Percentiles rank a stretch among this genome's conserved stretches.
These are phyloP conservation scores for Alternaria incomplexa DNA, from an alignment of 2,329 filamentous ascomycete species.

Conservation along the genomic window DNA sequence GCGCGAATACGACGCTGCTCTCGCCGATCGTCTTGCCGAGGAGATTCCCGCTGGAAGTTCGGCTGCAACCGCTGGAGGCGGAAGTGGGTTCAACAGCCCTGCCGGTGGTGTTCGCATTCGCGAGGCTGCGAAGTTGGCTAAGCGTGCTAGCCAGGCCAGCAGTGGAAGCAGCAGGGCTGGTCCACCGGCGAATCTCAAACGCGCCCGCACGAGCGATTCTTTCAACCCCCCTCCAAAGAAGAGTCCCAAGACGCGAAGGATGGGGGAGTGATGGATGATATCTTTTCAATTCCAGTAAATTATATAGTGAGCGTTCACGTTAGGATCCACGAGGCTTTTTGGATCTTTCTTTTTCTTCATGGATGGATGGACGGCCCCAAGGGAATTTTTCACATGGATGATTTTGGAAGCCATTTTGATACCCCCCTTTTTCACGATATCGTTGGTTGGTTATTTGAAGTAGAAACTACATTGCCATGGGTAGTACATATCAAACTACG, in stretches of 20 bases:
- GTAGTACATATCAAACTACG: too few relatives aligned
- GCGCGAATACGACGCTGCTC: slow-evolving; percentile 55
- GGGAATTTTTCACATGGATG: not conserved
- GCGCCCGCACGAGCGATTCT: slow-evolving; percentile 21
- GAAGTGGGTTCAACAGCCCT: slow-evolving; percentile 56
- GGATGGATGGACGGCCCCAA: not conserved
- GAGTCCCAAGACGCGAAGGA: slow-evolving; percentile 2
- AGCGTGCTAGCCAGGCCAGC: slow-evolving; percentile 3
- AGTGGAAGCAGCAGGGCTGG: slow-evolving; percentile 21
- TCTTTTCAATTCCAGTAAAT: not conserved
- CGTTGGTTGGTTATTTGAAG: not conserved
- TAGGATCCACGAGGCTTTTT: not conserved
- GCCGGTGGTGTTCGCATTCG: not conserved
- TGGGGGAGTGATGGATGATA: too few relatives aligned
- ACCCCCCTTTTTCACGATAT: not conserved
- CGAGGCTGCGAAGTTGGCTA: not conserved
- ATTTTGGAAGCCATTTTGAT: slow-evolving; percentile 3
- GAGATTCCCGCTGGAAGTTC: slow-evolving; percentile 58
- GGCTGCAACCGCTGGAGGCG: slow-evolving; percentile 57
- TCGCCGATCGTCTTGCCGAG: slow-evolving; percentile 56
- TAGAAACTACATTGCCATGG: too few relatives aligned
- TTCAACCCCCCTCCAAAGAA: not conserved
- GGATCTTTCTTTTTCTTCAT: not conserved
- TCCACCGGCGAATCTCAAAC: slow-evolving; percentile 19
- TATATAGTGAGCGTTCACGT: not conserved